Percentiles rank a stretch among this genome's conserved stretches.
Conservation (phyloP, 2,329 filamentous ascomycete genomes). For the Simplicillium sp. region DNA sequence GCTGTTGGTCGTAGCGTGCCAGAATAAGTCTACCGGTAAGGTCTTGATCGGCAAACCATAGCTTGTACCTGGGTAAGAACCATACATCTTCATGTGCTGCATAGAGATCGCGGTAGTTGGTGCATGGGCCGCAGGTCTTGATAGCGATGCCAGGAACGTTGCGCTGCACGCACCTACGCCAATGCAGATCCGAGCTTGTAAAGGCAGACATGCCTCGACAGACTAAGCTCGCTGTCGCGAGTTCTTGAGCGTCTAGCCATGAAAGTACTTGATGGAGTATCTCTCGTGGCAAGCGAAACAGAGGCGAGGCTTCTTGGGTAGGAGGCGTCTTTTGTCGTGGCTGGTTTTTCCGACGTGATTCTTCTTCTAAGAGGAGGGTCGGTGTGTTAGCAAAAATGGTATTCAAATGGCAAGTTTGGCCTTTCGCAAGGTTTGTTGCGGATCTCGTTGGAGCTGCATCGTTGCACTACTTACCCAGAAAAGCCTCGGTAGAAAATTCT, state of each 20-base stretch:
- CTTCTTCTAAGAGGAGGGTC: too few species aligned
- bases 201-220: conserved; percentile 52
- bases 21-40: conserved; percentile 68
- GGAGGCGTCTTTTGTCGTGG: conserved; percentile 1
- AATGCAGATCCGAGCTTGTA: conserved; percentile 58
- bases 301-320: conserved; percentile 8
- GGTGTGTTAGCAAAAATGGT: too few species aligned
- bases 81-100: conserved; percentile 68
- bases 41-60: conserved; percentile 77
- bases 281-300: conserved; percentile 61
- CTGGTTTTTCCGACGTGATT: not conserved
- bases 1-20: conserved; percentile 62
- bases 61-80: conserved; percentile 70
- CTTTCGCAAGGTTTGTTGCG: too few species aligned
- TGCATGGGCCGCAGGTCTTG: conserved; percentile 44
- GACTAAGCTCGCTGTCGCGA: conserved; percentile 49
- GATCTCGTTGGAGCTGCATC: too few species aligned
- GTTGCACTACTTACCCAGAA: too few species aligned
- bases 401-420: too few species aligned
- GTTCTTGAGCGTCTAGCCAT: conserved; percentile 54
- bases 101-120: conserved; percentile 63
- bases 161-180: conserved; percentile 60
- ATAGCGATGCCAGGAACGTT: conserved; percentile 52
- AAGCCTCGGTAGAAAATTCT: too few species aligned
- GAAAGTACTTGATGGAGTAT: conserved; percentile 63